Evolutionary conservation across 2,329 filamentous ascomycete species (phyloP), one percentile per base, ranked within the genome.

Genomic region (Hysterium pulicare): DNA sequence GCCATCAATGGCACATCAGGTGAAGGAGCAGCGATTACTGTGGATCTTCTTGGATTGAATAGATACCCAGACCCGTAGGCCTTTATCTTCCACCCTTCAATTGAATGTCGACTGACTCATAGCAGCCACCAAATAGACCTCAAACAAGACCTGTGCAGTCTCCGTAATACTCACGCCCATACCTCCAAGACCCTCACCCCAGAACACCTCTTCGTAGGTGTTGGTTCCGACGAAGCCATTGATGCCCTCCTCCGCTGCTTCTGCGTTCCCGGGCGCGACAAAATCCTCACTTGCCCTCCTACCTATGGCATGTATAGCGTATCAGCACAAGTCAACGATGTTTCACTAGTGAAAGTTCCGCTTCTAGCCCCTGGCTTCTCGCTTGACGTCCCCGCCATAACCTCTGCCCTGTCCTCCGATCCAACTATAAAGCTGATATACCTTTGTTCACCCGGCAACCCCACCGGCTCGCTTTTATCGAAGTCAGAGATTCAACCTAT

Each of bases 271-370:
- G 88, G 85, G 34, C 78, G 77, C 52, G 93, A 98, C 70, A 89
- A 87, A 62, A 94, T 98, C 62, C 79, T 98, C 26, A 91, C 89
- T 32, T 97, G 91, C 62, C 93, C 93, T 15, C 93, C 93, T 1
- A 98, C 93, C 1, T 98, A 98, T 67, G 93, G 93, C 71, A 98
- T 98, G 93, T 98, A 98, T 74, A 76, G 82, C 35, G 93, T 98
- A 15, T 94, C 88, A 5, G 93, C 93, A 1, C 86, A 94, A 63
- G 85, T 96, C 54, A 98, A 98, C 72, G 93, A 97, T 61, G 77
- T 98, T 16, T 78, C 78, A 34, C 81, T 97, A 20, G 84, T 94
- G 54, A 88, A 86, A 63, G 83, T 97, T n/a, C 90, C 90, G 0
- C 75, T 97, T 17, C 77, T 87, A 36, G 79, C 82, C 2, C 83